These are phyloP conservation scores for Tilletia caries DNA, from an alignment of 1,284 basidiomycete genomes.

Conservation along the genomic window DNA sequence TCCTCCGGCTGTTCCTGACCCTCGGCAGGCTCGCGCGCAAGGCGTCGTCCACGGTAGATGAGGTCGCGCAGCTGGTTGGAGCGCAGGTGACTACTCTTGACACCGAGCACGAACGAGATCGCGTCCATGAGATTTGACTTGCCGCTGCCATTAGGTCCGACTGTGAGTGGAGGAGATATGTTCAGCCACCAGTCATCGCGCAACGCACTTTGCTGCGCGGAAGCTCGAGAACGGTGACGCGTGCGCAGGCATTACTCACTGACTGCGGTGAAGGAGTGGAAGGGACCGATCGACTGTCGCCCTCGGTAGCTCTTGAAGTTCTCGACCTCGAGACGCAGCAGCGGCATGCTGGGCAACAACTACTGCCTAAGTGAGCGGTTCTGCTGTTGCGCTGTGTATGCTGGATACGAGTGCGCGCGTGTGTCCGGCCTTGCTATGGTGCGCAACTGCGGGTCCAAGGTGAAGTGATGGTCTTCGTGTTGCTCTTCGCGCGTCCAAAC, in stretches of 20 bases:
- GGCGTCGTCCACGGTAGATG: slow-evolving; percentile 73
- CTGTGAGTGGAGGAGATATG: slow-evolving; percentile 4
- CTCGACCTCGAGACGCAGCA: slow-evolving; percentile 48
- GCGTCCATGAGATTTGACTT: slow-evolving; percentile 99
- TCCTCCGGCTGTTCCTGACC: slow-evolving; percentile 56
- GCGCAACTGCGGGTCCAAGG: neutral
- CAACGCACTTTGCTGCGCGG: neutral
- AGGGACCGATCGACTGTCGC: slow-evolving; percentile 82
- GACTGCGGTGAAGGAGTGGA: slow-evolving; percentile 86
- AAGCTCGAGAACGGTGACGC: neutral
- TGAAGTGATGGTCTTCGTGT: too few species aligned
- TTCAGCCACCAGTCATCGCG: neutral
- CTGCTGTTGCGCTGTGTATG: neutral
- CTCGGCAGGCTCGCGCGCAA: slow-evolving; percentile 54
- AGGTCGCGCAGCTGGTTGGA: slow-evolving; percentile 91
- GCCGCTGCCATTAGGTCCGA: slow-evolving; percentile 94
- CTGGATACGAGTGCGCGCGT: too few species aligned
- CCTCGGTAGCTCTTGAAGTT: slow-evolving; percentile 66
- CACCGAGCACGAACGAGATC: slow-evolving; percentile 96
- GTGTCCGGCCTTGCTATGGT: neutral
- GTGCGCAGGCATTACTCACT: slow-evolving; percentile 62
- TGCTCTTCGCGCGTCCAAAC: too few species aligned
- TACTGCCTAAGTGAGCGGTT: neutral
- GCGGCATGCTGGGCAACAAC: slow-evolving; percentile 37
- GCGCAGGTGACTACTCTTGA: slow-evolving; percentile 86